phyloP scores from a whole-genome alignment of 371 early-diverging fungal species.

The Rhizopus microsporus region DNA sequence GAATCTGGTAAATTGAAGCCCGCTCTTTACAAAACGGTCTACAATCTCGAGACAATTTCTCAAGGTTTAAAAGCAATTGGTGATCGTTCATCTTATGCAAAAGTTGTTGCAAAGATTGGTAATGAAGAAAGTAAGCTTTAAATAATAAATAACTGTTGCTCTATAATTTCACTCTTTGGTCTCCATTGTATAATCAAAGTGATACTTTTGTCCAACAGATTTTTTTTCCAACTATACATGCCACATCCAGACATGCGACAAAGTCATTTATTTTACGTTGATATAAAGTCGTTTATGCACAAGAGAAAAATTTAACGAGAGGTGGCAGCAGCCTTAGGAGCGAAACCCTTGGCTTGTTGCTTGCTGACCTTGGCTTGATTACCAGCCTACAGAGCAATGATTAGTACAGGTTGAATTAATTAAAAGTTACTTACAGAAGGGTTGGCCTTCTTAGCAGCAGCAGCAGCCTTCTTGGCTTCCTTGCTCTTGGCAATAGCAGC shows the following conservation, averaged over 20 bases:
- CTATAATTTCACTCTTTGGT: no score
- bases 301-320: conserved; percentile 72
- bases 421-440: conserved; percentile 22
- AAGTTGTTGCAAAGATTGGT: conserved; percentile 65
- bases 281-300: neutral
- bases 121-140: conserved; percentile 50
- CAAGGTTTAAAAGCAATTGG: conserved; percentile 74
- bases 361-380: conserved; percentile 77
- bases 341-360: conserved; percentile 87
- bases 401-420: neutral
- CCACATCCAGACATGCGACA: neutral
- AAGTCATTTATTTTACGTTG: neutral
- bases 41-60: conserved; percentile 67
- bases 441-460: conserved; percentile 76
- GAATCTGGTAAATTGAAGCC: conserved; percentile 64
- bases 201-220: no score
- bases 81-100: conserved; percentile 75
- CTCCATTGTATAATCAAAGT: no score
- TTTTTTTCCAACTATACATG: neutral
- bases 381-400: conserved; percentile 4
- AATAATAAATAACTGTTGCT: neutral
- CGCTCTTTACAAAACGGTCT: conserved; percentile 71
- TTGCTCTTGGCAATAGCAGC: conserved; percentile 87
- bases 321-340: conserved; percentile 83
- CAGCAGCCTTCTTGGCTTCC: conserved; percentile 82